These are phyloP conservation scores for Carex littledalei DNA, from an alignment of 176 grass and related monocot genomes.

Conservation along the genomic window DNA sequence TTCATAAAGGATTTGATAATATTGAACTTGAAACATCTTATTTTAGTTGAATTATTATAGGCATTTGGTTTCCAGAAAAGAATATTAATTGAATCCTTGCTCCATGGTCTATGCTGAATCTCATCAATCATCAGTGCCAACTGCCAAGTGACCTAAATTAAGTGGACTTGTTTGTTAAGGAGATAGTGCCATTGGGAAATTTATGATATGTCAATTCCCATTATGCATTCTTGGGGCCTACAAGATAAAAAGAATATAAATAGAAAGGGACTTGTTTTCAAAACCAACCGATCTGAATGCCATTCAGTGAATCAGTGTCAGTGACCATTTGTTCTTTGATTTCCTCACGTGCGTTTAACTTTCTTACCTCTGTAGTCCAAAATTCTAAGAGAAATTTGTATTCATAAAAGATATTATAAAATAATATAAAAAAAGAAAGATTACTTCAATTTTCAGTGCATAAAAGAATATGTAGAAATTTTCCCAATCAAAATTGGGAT, in stretches of 20 bases:
- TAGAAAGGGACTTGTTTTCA: not conserved
- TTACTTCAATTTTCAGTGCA: too few species aligned
- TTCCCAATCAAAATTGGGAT: too few species aligned
- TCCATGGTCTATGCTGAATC: not conserved
- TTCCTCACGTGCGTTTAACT: not conserved
- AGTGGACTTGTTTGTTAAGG: not conserved
- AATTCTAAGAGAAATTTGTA: not conserved
- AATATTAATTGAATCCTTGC: not conserved
- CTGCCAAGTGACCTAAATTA: not conserved
- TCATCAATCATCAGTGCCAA: not conserved
- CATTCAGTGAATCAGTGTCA: not conserved
- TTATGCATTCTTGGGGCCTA: not conserved
- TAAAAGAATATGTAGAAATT: too few species aligned
- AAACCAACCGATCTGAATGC: constrained; percentile 1
- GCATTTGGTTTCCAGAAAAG: not conserved
- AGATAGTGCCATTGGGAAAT: not conserved
- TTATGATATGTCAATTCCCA: not conserved
- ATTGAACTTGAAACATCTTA: too few species aligned
- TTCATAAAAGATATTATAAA: too few species aligned
- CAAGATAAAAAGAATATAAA: not conserved
- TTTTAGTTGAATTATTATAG: not conserved
- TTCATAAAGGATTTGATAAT: too few species aligned
- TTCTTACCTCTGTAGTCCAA: not conserved
- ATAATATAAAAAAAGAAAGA: too few species aligned
- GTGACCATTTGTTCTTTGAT: not conserved